Conservation (phyloP, 2,329 filamentous ascomycete species). For the Fusarium sp. region DNA sequence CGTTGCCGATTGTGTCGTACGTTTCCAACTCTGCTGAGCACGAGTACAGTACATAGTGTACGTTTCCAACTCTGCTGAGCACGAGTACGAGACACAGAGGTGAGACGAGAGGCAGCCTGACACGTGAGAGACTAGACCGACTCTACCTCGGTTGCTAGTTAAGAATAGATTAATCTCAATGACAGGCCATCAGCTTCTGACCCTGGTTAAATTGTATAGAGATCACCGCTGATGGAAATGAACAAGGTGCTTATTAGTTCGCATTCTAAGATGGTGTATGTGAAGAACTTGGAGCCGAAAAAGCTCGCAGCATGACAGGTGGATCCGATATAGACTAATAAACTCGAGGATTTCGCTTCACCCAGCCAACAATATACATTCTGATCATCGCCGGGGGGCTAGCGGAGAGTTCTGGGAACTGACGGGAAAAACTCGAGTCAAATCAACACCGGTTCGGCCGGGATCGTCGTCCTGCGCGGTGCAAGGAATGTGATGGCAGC, state of each 20-base stretch:
- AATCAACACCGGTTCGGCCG: constrained; percentile 21
- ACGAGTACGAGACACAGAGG: neutral
- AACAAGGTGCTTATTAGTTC: neutral
- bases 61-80: too few species aligned
- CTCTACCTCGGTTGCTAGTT: too few species aligned
- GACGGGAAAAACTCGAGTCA: neutral
- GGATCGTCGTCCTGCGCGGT: constrained; percentile 23
- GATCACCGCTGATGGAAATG: neutral
- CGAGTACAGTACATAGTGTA: neutral
- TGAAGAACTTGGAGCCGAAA: constrained; percentile 24
- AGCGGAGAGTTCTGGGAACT: constrained; percentile 18
- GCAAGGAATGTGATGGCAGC: constrained; percentile 32
- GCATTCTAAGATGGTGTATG: neutral
- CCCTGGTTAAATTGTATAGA: too few species aligned
- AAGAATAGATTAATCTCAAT: too few species aligned
- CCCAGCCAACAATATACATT: constrained; percentile 14
- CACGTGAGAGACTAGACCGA: neutral
- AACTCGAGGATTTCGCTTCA: constrained; percentile 14
- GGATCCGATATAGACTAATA: constrained; percentile 24
- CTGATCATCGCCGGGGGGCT: constrained; percentile 13
- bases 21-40: constrained; percentile 3
- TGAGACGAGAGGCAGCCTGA: neutral
- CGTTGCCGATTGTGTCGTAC: constrained; percentile 16
- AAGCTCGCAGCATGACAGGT: constrained; percentile 16
- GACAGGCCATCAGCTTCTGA: too few species aligned